Percentiles rank a stretch among this genome's conserved stretches.
These are phyloP conservation scores for Pseudogymnoascus sp. DNA, from an alignment of 2,329 filamentous ascomycete genomes.

Conservation along the genomic window DNA sequence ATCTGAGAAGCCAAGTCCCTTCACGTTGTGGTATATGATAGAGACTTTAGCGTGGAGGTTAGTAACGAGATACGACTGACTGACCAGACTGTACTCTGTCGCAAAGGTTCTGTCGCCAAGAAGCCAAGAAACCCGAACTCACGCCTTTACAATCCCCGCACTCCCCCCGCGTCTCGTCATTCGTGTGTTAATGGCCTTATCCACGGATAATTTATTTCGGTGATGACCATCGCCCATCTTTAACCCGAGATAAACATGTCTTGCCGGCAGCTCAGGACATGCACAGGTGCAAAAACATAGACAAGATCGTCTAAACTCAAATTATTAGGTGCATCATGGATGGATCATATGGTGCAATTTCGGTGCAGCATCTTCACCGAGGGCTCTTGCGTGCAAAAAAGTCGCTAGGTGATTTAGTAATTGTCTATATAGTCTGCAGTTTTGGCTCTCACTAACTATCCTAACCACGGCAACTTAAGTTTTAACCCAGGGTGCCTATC, in stretches of 20 bases:
- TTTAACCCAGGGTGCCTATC: neutral
- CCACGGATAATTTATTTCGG: neutral
- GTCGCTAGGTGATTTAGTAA: neutral
- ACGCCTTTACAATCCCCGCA: neutral
- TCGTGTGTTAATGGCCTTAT: neutral
- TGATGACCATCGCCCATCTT: constrained; percentile 3
- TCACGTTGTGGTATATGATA: too few relatives aligned
- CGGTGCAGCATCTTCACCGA: constrained; percentile 2
- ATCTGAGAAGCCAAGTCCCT: too few relatives aligned
- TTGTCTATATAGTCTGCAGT: neutral
- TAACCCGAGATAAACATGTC: constrained; percentile 3
- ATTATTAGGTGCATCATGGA: neutral
- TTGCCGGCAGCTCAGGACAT: neutral
- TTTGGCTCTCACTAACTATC: neutral
- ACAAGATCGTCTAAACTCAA: neutral
- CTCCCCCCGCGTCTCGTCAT: neutral
- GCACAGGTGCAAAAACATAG: neutral
- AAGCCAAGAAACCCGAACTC: constrained; percentile 4
- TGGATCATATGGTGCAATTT: constrained; percentile 4
- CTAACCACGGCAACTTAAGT: neutral
- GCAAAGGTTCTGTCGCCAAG: neutral
- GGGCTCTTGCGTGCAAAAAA: neutral
- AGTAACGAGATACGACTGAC: neutral
- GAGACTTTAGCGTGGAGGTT: too few relatives aligned
- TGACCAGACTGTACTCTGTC: too few relatives aligned